Evolutionary conservation across 176 grass and related monocot species (phyloP).

Genomic region (Carex scoparia): DNA sequence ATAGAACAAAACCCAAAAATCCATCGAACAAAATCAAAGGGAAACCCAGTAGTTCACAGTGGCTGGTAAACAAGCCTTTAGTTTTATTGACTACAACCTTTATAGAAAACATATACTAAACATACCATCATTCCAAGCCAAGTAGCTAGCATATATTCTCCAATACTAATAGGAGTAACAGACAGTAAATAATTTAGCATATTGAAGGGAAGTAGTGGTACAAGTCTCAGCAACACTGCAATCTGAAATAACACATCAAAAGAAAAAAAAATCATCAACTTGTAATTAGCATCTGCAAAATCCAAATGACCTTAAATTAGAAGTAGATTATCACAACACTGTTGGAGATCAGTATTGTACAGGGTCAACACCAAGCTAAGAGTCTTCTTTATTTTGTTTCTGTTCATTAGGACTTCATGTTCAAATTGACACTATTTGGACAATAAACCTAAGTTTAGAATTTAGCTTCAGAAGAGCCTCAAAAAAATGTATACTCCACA

Average conservation of each 20-base stretch:
- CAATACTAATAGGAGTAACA: slow-evolving; percentile 96
- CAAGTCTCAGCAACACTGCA: slow-evolving; percentile 81
- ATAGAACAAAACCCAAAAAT: background rate
- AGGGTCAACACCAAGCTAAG: slow-evolving; percentile 1
- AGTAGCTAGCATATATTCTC: slow-evolving; percentile 96
- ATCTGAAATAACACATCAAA: slow-evolving; percentile 49
- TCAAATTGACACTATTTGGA: background rate
- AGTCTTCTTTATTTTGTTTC: background rate
- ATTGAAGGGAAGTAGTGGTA: slow-evolving; percentile 97
- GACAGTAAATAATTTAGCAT: slow-evolving; percentile 99
- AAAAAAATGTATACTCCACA: background rate
- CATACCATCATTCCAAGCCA: slow-evolving; percentile 99
- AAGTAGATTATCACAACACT: background rate
- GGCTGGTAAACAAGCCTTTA: background rate
- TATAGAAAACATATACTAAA: slow-evolving; percentile 21
- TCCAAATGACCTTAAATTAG: slow-evolving; percentile 4
- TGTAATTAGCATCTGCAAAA: background rate
- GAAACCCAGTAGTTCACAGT: background rate
- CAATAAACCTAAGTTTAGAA: background rate
- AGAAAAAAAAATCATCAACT: slow-evolving; percentile 27
- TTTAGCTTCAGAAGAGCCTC: background rate
- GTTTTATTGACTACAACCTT: background rate
- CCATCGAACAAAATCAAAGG: background rate
- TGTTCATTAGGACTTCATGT: background rate
- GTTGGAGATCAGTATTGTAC: background rate